Evolutionary conservation across 192 early-diverging fungal species (phyloP), one percentile per base, ranked within the genome.

Genomic region (Dissophora ornata): DNA sequence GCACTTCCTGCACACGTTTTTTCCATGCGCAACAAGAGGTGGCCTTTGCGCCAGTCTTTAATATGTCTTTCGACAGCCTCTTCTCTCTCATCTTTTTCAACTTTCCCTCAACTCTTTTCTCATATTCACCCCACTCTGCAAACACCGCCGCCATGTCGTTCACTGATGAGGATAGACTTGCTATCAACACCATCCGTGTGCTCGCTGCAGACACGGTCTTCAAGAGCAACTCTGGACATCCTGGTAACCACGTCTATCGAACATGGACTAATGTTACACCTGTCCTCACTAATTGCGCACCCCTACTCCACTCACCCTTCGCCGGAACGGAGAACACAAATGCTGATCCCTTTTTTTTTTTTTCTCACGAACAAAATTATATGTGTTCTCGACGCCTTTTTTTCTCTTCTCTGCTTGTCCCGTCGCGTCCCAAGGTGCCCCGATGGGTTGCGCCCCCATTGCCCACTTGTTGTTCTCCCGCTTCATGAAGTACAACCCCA

Each of bases 391-490:
- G n/a, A 45, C 44, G 44, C 44, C 9, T 45, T 18, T 10, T 45
- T 6, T n/a, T 45, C n/a, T 16, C 44, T 5, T n/a, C 18, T 45
- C n/a, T 45, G 12, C 44, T n/a, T n/a, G 4, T n/a, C 10, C 44
- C n/a, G 50, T 28, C 29, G 18, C 8, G 5, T 57, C 3, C 11
- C 25, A 15, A 87, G 86, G 97, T 56, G 96, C 96, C 32, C 97
- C 97, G 11, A 97, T 99, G 92, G 97, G 97, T 16, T 96, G 92
- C 62, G 97, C 96, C 48, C 96, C 96, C 11, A 91, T 99, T 88
- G 93, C 93, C 13, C 92, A 97, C 59, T 83, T 92, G 46, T 81
- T 98, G 46, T 99, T 96, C 79, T 89, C 90, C n/a, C 85, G 83
- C 44, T 92, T 90, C 79, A 86, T 98, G 78, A 89, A 83, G 52